Conservation (phyloP, 768 basidiomycete species). For the Inosperma sp. region DNA sequence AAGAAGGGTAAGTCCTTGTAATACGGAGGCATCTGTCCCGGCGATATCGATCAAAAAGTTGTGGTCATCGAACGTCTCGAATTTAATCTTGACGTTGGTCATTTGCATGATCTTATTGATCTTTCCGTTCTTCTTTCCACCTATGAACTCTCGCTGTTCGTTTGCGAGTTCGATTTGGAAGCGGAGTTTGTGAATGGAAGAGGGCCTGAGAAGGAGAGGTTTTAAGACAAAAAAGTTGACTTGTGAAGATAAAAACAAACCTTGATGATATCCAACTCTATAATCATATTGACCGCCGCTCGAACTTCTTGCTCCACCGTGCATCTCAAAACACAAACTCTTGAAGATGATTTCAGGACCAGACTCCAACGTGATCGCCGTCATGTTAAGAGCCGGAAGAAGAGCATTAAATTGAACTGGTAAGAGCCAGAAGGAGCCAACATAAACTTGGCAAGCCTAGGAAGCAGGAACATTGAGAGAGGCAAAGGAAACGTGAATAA, state of each 20-base stretch:
- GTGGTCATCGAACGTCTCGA: slow-evolving; percentile 96
- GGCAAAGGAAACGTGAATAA: background rate
- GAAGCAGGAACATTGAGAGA: slow-evolving; percentile 1
- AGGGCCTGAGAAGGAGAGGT: slow-evolving; percentile 45
- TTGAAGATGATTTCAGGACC: slow-evolving; percentile 96
- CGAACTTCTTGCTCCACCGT: slow-evolving; percentile 94
- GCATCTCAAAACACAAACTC: slow-evolving; percentile 96
- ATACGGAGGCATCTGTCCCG: slow-evolving; percentile 75
- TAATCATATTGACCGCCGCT: slow-evolving; percentile 74
- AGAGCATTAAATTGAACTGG: slow-evolving; percentile 92
- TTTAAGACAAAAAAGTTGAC: slow-evolving; percentile 4
- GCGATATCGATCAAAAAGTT: slow-evolving; percentile 93
- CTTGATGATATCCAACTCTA: slow-evolving; percentile 91
- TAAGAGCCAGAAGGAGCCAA: slow-evolving; percentile 95
- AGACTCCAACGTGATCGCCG: slow-evolving; percentile 76
- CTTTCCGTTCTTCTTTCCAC: slow-evolving; percentile 99
- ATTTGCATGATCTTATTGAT: slow-evolving; percentile 99
- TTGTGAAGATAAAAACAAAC: slow-evolving; percentile 33
- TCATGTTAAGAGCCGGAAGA: slow-evolving; percentile 67
- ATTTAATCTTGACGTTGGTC: slow-evolving; percentile 96
- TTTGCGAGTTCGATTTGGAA: slow-evolving; percentile 98
- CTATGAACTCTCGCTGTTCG: slow-evolving; percentile 98
- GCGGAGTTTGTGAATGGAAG: slow-evolving; percentile 94
- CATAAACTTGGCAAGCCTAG: slow-evolving; percentile 92
- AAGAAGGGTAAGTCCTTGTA: slow-evolving; percentile 83